Base-by-base conservation (phyloP, 2,329 filamentous ascomycete genomes). In the Fusarium veterinarium region DNA sequence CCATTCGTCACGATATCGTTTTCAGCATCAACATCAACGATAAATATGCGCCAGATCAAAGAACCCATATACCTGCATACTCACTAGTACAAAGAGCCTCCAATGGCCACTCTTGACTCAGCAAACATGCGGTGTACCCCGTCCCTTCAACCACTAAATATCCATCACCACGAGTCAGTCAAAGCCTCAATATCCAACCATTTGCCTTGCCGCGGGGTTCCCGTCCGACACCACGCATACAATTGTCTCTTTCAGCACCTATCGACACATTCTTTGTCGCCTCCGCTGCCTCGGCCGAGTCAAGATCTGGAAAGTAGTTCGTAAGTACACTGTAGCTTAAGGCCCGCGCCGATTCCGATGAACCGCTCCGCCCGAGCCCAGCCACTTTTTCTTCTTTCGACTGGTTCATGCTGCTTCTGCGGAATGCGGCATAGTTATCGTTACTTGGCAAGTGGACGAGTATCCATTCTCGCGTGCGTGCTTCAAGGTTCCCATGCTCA, bases 341-440 rank as follows among this genome's bases (percentile, higher is more conserved):
- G 60, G 70, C 57, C 66, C 70, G 61, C 66, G 48, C 67, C 66
- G 70, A 55, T 46, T 55, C 67, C 58, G 70, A 61, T 61, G 48
- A 72, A 71, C 70, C 65, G 53, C 51, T 55, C 46, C 53, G 52
- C 60, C 65, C 45, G 37, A 58, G 37, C 70, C 62, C 62, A 72
- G 71, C 71, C 70, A 48, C 69, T 56, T 28, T 44, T 35, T 49
- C 31, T 40, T 68, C n/a, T 25, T 51, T 61, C 6, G 28, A 33
- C 63, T 46, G 37, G 23, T 63, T 58, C 23, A 71, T 42, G 33
- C 37, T 56, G 44, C 46, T 45, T 31, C 40, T 48, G 52, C 31
- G 38, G 38, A 53, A 49, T 67, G 14, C 28, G 31, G 45, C 25
- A 57, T 62, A 38, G 35, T n/a, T 53, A n/a, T 53, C 14, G 35